These are phyloP conservation scores for Cladochytrium replicatum DNA, from an alignment of 192 early-diverging fungal genomes.

Conservation along the genomic window DNA sequence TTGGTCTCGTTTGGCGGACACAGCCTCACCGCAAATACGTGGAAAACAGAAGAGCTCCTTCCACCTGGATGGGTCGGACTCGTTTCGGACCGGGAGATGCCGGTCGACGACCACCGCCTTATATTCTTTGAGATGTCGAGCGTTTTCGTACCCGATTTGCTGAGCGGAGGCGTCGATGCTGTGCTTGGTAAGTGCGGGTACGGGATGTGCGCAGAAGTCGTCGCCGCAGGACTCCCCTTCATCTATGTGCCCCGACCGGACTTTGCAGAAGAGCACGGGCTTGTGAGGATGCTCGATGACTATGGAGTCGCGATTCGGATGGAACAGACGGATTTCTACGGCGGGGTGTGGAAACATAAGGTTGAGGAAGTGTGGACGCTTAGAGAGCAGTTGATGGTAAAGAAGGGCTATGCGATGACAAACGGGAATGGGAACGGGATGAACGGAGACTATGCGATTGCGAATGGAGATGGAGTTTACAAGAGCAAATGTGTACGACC, in stretches of 20 bases:
- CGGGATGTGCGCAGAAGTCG: slow-evolving; percentile 41
- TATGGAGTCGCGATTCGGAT: slow-evolving; percentile 34
- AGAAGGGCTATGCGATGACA: no score
- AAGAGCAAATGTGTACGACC: no score
- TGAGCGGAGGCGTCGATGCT: slow-evolving; percentile 30
- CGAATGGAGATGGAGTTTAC: no score
- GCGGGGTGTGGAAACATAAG: slow-evolving; percentile 18
- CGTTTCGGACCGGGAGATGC: slow-evolving; percentile 12
- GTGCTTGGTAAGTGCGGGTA: slow-evolving; percentile 46
- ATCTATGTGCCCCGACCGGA: slow-evolving; percentile 38
- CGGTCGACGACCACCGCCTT: slow-evolving; percentile 4
- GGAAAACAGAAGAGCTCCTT: slow-evolving; percentile 11
- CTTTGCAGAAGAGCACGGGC: slow-evolving; percentile 40
- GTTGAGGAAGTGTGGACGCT: slow-evolving; percentile 15
- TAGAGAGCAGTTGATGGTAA: no score
- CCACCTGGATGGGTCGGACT: slow-evolving; percentile 37
- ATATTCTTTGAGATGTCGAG: slow-evolving; percentile 8
- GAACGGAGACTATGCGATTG: no score
- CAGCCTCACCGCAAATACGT: slow-evolving; percentile 1
- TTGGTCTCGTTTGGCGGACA: slow-evolving; percentile 43
- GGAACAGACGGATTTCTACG: slow-evolving; percentile 21
- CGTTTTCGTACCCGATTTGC: slow-evolving; percentile 34
- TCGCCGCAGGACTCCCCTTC: slow-evolving; percentile 32
- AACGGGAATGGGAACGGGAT: no score
- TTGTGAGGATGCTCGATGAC: slow-evolving; percentile 30